Percentiles rank a stretch among this genome's conserved stretches.
These are phyloP conservation scores for Kwoniella shandongensis DNA, from an alignment of 768 basidiomycete genomes.

Conservation along the genomic window DNA sequence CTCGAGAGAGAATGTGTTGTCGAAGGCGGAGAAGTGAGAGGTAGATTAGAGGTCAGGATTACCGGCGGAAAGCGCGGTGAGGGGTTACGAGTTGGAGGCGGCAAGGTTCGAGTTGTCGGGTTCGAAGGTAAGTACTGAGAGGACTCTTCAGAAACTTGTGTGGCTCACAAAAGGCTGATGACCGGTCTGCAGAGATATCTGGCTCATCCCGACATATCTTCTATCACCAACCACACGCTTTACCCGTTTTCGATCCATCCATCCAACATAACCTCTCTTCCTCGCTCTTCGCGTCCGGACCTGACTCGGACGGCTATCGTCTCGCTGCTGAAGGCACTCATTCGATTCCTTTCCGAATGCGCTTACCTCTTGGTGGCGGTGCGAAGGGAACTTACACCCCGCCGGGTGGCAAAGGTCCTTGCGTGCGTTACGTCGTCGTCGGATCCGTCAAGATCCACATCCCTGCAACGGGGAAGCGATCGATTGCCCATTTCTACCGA, in stretches of 20 bases:
- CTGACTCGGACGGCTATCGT: constrained; percentile 52
- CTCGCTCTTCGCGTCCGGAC: constrained; percentile 48
- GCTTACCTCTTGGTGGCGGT: constrained; percentile 62
- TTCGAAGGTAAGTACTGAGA: constrained; percentile 64
- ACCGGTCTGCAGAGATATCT: constrained; percentile 14
- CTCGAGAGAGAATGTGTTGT: constrained; percentile 73
- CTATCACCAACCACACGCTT: constrained; percentile 70
- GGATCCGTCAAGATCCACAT: constrained; percentile 77
- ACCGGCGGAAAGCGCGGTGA: constrained; percentile 61
- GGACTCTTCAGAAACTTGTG: no score
- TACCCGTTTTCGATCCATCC: constrained; percentile 55
- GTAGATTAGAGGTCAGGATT: constrained; percentile 68
- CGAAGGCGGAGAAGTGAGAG: constrained; percentile 73
- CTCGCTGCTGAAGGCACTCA: constrained; percentile 67
- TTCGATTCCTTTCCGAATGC: constrained; percentile 69
- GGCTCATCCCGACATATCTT: constrained; percentile 65
- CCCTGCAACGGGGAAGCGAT: constrained; percentile 61
- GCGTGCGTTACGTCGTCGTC: constrained; percentile 76
- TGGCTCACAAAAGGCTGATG: neutral
- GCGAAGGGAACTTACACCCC: constrained; percentile 62
- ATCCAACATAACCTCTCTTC: constrained; percentile 52
- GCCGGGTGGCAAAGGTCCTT: constrained; percentile 60
- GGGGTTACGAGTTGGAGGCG: constrained; percentile 65
- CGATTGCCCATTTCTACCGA: constrained; percentile 87
- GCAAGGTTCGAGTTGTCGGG: constrained; percentile 77